Conservation (phyloP, 495 filamentous ascomycete species). For the Entonaema liquescens region DNA sequence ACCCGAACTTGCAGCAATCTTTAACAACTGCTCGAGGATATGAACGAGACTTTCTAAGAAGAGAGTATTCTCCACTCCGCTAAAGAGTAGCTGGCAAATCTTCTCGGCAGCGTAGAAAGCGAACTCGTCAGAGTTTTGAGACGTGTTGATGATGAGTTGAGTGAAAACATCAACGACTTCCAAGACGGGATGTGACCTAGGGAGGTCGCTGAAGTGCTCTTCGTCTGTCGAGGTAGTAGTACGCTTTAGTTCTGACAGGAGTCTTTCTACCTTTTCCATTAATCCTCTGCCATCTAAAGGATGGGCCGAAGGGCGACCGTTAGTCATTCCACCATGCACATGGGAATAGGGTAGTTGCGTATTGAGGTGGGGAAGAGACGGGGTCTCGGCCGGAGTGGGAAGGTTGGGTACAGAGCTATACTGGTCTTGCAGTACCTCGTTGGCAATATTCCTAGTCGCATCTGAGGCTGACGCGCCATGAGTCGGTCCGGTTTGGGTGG, state of each 20-base stretch:
- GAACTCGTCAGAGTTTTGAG: constrained; percentile 69
- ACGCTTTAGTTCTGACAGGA: constrained; percentile 75
- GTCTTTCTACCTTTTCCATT: constrained; percentile 70
- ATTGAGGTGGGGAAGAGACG: constrained; percentile 73
- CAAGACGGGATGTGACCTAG: constrained; percentile 68
- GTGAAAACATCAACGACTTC: constrained; percentile 67
- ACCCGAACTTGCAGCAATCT: constrained; percentile 68
- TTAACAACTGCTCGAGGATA: constrained; percentile 80
- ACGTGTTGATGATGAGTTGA: constrained; percentile 62
- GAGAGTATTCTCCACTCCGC: constrained; percentile 61
- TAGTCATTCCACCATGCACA: constrained; percentile 56
- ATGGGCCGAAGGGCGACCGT: constrained; percentile 63
- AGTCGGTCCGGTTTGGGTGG: constrained; percentile 45
- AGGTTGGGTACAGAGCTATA: constrained; percentile 79
- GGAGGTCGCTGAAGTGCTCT: constrained; percentile 74
- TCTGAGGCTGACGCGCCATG: constrained; percentile 61
- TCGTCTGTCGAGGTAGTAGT: constrained; percentile 71
- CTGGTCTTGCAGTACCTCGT: constrained; percentile 84
- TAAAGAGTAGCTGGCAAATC: constrained; percentile 74
- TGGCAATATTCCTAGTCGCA: constrained; percentile 60
- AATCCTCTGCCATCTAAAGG: constrained; percentile 71
- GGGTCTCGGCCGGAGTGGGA: constrained; percentile 81
- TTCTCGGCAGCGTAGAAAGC: constrained; percentile 73
- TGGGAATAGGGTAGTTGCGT: constrained; percentile 70
- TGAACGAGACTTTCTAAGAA: constrained; percentile 86